Percentiles rank a stretch among this genome's conserved stretches.
These are phyloP conservation scores for Globisporangium perplexum DNA, from an alignment of 352 stramenopile genomes.

Conservation along the genomic window DNA sequence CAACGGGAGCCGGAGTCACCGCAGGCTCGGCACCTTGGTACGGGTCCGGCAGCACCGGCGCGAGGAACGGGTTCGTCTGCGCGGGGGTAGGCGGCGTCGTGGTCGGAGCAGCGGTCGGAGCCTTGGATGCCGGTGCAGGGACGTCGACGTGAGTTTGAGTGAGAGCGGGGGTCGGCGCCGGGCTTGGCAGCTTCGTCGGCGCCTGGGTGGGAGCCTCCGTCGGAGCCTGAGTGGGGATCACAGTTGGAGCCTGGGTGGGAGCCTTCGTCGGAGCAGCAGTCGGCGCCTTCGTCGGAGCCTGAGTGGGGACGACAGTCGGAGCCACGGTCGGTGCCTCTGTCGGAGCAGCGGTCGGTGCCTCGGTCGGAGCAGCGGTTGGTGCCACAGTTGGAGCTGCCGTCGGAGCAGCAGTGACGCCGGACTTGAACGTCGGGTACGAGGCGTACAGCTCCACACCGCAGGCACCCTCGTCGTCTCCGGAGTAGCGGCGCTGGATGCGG, in stretches of 20 bases:
- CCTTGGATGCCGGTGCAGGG: not conserved
- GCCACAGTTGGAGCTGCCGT: constrained; percentile 6
- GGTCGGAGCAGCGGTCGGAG: not conserved
- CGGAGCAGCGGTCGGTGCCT: not conserved
- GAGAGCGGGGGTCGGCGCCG: not conserved
- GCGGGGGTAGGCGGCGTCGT: not conserved
- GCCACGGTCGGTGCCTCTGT: not conserved
- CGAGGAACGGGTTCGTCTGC: constrained; percentile 5
- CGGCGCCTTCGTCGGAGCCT: not conserved
- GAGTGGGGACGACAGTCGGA: constrained; percentile 1
- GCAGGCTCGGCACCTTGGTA: constrained; percentile 3
- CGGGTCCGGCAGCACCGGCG: not conserved
- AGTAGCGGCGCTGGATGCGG: constrained; percentile 50
- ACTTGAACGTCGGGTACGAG: constrained; percentile 46
- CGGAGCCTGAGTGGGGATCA: constrained; percentile 4
- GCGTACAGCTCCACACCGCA: constrained; percentile 55
- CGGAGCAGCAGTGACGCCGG: constrained; percentile 12
- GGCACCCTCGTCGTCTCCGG: constrained; percentile 34
- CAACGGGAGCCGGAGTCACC: constrained; percentile 2
- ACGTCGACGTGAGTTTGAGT: not conserved
- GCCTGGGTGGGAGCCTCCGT: constrained; percentile 7
- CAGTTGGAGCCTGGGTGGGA: not conserved
- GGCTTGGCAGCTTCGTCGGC: constrained; percentile 2
- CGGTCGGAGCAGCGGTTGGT: constrained; percentile 5
- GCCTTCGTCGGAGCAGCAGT: constrained; percentile 7